Evolutionary conservation across 2,329 filamentous ascomycete species (phyloP), one percentile per base, ranked within the genome.

Genomic region (Paecilomyces sp.): DNA sequence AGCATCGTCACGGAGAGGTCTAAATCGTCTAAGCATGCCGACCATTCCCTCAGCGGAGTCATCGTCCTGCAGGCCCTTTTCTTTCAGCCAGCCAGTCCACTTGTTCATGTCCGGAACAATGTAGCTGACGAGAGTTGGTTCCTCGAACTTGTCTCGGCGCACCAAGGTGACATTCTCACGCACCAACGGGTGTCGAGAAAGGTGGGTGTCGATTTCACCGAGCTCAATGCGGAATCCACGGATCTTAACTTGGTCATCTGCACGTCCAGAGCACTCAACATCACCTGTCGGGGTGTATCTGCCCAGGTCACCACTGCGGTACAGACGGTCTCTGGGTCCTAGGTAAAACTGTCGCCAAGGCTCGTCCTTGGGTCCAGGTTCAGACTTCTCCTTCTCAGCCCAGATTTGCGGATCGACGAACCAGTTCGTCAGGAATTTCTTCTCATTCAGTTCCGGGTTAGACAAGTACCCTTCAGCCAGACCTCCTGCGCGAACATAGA

Each of bases 181-280:
- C 25, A 97, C 84, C 25, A 95, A 77, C 0, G 85, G 86, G 75
- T 90, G 85, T 53, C 86, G 83, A 58, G 86, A 89, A 54, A 97
- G 78, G 72, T 96, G 88, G 51, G 82, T 89, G 74, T 97, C 92
- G 65, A 97, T 97, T 66, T 97, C 94, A 63, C 88, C 89, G 54
- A 97, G 86, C 77, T 99, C 94, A 66, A 99, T 96, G 62, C 93
- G 84, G 81, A 97, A 97, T 1, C 93, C 93, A 61, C 94, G 88
- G 65, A 97, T 93, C 80, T 97, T 99, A 78, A 97, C 90, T 72
- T 97, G 93, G 65, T 88, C 84, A 70, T 97, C 93, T 25, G 86
- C 87, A 60, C 94, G 83, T 24, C 93, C 93, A 9, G 89, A 88
- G 69, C 87, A 90, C 68, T 89, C 88, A 11, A 91, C 88, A 64